Conservation (phyloP, 352 stramenopile species). For the Phytophthora boehmeriae region DNA sequence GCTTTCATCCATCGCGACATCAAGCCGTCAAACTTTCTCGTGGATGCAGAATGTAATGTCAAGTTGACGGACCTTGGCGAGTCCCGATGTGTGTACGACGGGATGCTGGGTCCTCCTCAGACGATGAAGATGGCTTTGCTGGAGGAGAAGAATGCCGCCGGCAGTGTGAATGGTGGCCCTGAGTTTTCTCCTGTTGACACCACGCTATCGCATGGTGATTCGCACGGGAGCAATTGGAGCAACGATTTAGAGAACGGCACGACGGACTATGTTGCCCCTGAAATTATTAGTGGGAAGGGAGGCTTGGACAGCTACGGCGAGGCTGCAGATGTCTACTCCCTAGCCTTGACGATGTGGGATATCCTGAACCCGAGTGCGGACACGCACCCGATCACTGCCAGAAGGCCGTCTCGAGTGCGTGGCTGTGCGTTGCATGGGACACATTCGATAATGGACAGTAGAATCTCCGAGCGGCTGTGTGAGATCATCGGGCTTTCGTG, state of each 20-base stretch:
- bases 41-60: constrained; percentile 41
- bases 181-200: constrained; percentile 14
- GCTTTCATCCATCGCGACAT: constrained; percentile 55
- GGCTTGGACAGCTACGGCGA: constrained; percentile 41
- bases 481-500: constrained; percentile 39
- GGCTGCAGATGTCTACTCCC: constrained; percentile 58
- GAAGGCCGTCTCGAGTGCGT: constrained; percentile 37
- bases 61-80: constrained; percentile 50
- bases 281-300: constrained; percentile 49
- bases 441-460: constrained; percentile 39
- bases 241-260: constrained; percentile 28
- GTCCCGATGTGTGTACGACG: constrained; percentile 24
- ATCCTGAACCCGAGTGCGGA: constrained; percentile 48
- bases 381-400: constrained; percentile 38
- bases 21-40: constrained; percentile 48
- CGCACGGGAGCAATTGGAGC: constrained; percentile 13
- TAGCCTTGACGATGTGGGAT: constrained; percentile 70
- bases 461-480: constrained; percentile 16
- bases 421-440: constrained; percentile 44
- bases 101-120: constrained; percentile 1
- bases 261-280: constrained; percentile 63
- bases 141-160: constrained; percentile 7
- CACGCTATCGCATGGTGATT: constrained; percentile 13
- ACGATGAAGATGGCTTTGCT: constrained; percentile 13
- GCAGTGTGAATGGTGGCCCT: neutral